A percentile compares a stretch with the other conserved stretches of the same genome.
phyloP scores from a whole-genome alignment of 2,329 filamentous ascomycete species.

The Neonectria faginata region DNA sequence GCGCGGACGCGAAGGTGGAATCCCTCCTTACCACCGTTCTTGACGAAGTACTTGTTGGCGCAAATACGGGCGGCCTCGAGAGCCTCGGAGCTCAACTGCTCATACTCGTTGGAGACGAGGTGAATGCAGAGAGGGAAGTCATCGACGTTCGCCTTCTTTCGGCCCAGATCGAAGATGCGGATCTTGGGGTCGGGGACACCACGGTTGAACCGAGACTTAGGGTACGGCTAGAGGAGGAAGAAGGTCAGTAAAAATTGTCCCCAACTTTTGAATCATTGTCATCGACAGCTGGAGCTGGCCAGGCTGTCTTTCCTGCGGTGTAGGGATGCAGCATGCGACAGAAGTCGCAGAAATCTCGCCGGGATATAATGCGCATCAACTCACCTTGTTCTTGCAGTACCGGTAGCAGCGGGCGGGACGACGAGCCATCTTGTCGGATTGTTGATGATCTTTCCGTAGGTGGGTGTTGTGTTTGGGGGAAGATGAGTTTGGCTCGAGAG shows the following conservation, averaged over 20 bases:
- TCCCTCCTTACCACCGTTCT: slow-evolving; percentile 77
- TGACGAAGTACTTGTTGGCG: slow-evolving; percentile 97
- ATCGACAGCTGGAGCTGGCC: slow-evolving; percentile 18
- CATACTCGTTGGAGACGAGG: slow-evolving; percentile 99
- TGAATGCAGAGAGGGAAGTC: slow-evolving; percentile 99
- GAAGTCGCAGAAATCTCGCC: slow-evolving; percentile 32
- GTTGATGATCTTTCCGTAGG: slow-evolving; percentile 54
- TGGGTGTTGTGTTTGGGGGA: slow-evolving; percentile 54
- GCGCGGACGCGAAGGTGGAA: slow-evolving; percentile 85
- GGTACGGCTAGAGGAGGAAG: slow-evolving; percentile 77
- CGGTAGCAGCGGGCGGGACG: slow-evolving; percentile 99
- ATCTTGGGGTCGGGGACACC: slow-evolving; percentile 90
- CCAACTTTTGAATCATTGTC: slow-evolving; percentile 9
- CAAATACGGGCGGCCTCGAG: slow-evolving; percentile 99
- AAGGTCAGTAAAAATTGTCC: slow-evolving; percentile 35
- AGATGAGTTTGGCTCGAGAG: slow-evolving; percentile 46
- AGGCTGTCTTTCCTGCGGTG: slow-evolving; percentile 24
- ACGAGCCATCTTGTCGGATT: slow-evolving; percentile 95
- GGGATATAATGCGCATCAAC: slow-evolving; percentile 50
- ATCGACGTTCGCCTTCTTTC: slow-evolving; percentile 98
- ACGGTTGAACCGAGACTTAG: slow-evolving; percentile 99
- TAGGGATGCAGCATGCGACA: slow-evolving; percentile 15
- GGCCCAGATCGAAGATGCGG: slow-evolving; percentile 98
- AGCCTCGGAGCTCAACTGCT: slow-evolving; percentile 99
- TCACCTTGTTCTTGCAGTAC: slow-evolving; percentile 99